Percentiles rank a stretch among this genome's conserved stretches.
Evolutionary conservation across 257 asterid genomes (phyloP).

Genomic region (Ocimum tenuiflorum): DNA sequence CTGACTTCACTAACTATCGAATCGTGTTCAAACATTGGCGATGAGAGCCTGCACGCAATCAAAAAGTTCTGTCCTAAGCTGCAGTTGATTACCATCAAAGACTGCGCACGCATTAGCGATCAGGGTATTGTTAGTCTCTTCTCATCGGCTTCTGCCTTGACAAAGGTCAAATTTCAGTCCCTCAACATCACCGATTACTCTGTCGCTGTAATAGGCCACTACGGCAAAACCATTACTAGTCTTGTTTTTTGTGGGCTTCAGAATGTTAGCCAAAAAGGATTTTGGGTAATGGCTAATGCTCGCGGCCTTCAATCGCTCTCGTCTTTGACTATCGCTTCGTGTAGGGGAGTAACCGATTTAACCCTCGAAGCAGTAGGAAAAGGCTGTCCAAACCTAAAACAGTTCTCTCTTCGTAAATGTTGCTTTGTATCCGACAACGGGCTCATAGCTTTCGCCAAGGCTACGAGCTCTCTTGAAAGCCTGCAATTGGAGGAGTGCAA

Average conservation of each 20-base stretch:
- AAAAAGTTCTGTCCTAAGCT: slow-evolving; percentile 59
- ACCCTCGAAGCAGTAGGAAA: slow-evolving; percentile 64
- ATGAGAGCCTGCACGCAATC: slow-evolving; percentile 58
- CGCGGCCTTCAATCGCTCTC: slow-evolving; percentile 51
- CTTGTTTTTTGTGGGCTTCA: slow-evolving; percentile 59
- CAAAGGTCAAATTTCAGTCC: slow-evolving; percentile 62
- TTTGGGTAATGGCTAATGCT: slow-evolving; percentile 91
- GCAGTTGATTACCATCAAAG: slow-evolving; percentile 55
- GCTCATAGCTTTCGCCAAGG: slow-evolving; percentile 56
- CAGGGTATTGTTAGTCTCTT: slow-evolving; percentile 64
- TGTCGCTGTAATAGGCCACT: slow-evolving; percentile 77
- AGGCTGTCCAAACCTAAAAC: slow-evolving; percentile 61
- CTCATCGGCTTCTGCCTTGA: slow-evolving; percentile 45
- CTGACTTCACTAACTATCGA: slow-evolving; percentile 58
- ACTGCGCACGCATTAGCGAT: slow-evolving; percentile 74
- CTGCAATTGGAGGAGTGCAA: slow-evolving; percentile 82
- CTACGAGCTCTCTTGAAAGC: slow-evolving; percentile 54
- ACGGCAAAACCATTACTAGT: slow-evolving; percentile 54
- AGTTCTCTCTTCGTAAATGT: slow-evolving; percentile 51
- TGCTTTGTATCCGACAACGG: slow-evolving; percentile 69
- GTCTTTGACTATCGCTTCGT: slow-evolving; percentile 53
- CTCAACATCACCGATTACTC: slow-evolving; percentile 66
- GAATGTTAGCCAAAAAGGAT: slow-evolving; percentile 74
- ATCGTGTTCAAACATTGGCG: slow-evolving; percentile 61
- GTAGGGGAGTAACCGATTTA: slow-evolving; percentile 61